Evolutionary conservation across 306 rosid genomes (phyloP).

Genomic region (Prunus mira): DNA sequence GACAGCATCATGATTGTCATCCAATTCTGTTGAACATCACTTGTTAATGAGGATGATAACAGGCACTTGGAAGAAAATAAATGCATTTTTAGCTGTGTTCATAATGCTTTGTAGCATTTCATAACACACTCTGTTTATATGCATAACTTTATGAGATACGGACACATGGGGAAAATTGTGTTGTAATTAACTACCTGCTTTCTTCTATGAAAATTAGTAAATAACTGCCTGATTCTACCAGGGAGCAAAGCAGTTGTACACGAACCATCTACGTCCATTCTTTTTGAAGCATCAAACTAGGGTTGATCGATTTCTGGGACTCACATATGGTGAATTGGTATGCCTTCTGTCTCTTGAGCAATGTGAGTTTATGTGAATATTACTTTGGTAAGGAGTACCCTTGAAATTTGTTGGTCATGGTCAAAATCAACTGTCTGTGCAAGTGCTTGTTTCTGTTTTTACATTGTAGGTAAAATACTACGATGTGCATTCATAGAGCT

Average conservation of each 20-base stretch:
- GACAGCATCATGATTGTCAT: background rate
- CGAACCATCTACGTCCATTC: constrained; percentile 71
- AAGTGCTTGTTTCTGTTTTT: background rate
- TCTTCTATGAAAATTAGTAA: background rate
- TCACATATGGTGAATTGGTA: constrained; percentile 68
- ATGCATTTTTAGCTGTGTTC: background rate
- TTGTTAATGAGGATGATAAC: background rate
- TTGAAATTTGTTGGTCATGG: background rate
- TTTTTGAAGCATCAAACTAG: constrained; percentile 63
- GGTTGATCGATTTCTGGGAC: constrained; percentile 58
- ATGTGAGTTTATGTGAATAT: background rate
- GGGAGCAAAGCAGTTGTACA: constrained; percentile 81
- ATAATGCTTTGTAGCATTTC: background rate
- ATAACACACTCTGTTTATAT: background rate
- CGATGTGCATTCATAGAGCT: background rate
- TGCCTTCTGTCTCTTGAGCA: constrained; percentile 10
- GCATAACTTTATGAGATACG: background rate
- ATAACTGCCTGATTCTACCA: constrained; percentile 27
- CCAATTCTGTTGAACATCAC: background rate
- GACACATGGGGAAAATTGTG: background rate
- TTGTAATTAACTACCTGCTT: background rate
- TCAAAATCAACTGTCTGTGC: background rate
- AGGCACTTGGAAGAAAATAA: background rate
- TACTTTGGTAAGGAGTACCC: background rate
- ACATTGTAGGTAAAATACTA: background rate